phyloP scores from a whole-genome alignment of 305 asterid species.

The Fraxinus dipetala region DNA sequence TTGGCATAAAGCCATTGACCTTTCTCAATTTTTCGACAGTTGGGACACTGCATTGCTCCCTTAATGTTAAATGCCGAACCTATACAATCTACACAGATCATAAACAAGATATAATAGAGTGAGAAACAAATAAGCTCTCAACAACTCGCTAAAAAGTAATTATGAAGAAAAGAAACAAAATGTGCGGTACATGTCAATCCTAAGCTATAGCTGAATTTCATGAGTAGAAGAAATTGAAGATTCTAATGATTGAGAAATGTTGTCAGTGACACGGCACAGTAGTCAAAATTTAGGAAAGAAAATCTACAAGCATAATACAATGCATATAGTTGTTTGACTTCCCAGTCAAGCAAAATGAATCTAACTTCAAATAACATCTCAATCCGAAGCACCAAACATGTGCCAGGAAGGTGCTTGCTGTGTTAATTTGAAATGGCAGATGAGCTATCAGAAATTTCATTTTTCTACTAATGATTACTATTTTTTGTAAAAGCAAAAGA shows the following conservation, averaged over 20 bases:
- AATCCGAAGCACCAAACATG: background rate
- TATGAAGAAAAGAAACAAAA: background rate
- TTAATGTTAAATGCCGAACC: slow-evolving; percentile 81
- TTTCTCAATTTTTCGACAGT: slow-evolving; percentile 85
- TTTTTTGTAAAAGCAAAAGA: background rate
- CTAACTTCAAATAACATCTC: background rate
- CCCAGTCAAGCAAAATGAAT: background rate
- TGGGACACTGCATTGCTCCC: slow-evolving; percentile 94
- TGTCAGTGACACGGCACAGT: background rate
- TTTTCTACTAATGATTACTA: background rate
- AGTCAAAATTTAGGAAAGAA: background rate
- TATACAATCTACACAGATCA: slow-evolving; percentile 64
- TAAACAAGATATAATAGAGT: slow-evolving; percentile 6
- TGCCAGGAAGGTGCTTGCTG: background rate
- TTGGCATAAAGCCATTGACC: slow-evolving; percentile 86
- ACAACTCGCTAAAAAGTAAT: background rate
- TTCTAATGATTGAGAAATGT: background rate
- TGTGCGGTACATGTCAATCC: background rate
- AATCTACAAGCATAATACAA: background rate
- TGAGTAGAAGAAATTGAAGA: background rate
- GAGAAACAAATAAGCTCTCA: background rate
- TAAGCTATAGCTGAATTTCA: background rate
- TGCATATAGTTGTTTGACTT: background rate
- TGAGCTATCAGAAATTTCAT: background rate
- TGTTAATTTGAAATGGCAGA: background rate